Evolutionary conservation across 2,329 filamentous ascomycete species (phyloP), one percentile per base, ranked within the genome.

Genomic region (Cercospora sp.): DNA sequence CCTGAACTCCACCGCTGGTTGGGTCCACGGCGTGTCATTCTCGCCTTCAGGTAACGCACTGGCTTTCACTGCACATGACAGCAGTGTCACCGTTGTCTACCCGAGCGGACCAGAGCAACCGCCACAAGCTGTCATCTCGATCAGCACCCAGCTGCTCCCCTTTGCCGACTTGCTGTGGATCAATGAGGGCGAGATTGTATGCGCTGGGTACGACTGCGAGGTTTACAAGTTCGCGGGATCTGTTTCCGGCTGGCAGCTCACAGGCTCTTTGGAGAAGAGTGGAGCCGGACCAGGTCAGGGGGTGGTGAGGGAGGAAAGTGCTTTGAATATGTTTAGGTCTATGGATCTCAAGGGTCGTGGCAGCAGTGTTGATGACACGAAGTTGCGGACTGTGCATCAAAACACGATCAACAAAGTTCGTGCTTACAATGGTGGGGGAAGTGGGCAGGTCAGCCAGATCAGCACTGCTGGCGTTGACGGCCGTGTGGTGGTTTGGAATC

Each of bases 261-360:
- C 86, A 39, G 94, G 93, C 33, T 90, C 92, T 3, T 83, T 98
- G 69, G 94, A 97, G 82, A 30, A 90, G 87, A 51, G 79, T 84
- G 65, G 82, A 81, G 71, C 71, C 2, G 72, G 69, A 31, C 65
- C 71, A 16, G 73, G 72, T 18, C 69, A 67, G 26, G 71, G 73
- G 7, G 69, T 69, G 2, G 89, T 87, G 65, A 87, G 91, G 33
- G 95, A 98, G 81, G 95, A 98, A 80, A 95, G 91, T 72, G 95
- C 95, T 26, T 84, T 97, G 79, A 97, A 98, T 81, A 97, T 98
- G 93, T 99, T 99, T 83, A 89, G 89, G 76, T 94, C 97, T 83
- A 98, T 99, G 95, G 95, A 99, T 81, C 86, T 99, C 72, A 97
- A 95, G 86, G 95, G 95, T 70, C 96, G 96, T 82, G 84, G 86